Evolutionary conservation across 108 stramenopile species (phyloP), one percentile per base, ranked within the genome.

Genomic region (Bacterosira constricta): DNA sequence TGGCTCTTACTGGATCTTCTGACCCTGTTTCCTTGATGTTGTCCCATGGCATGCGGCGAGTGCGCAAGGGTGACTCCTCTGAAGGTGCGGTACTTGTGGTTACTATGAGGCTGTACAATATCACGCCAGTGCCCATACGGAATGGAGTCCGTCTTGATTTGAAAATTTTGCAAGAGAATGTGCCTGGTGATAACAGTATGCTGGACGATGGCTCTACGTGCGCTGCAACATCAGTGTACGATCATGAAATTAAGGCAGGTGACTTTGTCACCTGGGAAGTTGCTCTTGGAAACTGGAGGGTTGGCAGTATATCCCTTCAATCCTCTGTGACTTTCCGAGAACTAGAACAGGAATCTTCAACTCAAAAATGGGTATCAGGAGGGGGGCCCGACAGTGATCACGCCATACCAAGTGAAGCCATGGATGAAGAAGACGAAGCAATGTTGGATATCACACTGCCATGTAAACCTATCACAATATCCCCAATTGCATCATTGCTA

Each of bases 261-360:
- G 92, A 93, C 47, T 83, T 75, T 45, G 21, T 90, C 30, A 83
- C 85, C 3, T 93, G 90, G 89, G 86, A 86, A 53, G 62, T 89
- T 12, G 37, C 61, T 5, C 59, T 88, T 56, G 73, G 68, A 45
- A 73, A 70, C 44, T 66, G 83, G 61, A 73, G 74, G n/a, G 69
- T 53, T 36, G 80, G 88, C 11, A 47, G 62, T 9, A 37, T 88
- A 6, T 45, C 44, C 11, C 57, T 92, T 11, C 54, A 71, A 27
- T 79, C 90, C 17, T 71, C 83, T 20, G 60, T 93, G 1, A 73
- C 85, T 8, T 93, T 84, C 77, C 80, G 83, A 29, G 73, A 74
- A 37, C 61, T 88, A 52, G 87, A 90, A 56, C 58, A 73, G 34
- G 88, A 89, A 62, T 36, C 85, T 9, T 25, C 64, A 21, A 79